A percentile compares a stretch with the other conserved stretches of the same genome.
These are phyloP conservation scores for Cladosporium oxysporum DNA, from an alignment of 2,329 filamentous ascomycete species.

Conservation along the genomic window DNA sequence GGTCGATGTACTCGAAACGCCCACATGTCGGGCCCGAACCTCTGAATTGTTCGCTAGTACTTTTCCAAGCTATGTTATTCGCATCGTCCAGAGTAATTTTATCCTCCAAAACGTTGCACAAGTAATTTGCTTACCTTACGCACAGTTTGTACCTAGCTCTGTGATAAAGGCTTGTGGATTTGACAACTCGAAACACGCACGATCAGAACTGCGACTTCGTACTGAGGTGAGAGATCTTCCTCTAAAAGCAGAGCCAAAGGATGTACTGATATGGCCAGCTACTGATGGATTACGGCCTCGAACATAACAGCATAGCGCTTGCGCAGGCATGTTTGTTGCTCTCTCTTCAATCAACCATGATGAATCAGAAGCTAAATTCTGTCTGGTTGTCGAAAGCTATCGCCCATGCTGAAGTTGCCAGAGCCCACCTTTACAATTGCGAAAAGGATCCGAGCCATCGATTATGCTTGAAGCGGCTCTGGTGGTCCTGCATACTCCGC, in stretches of 20 bases:
- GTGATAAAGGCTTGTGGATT: background rate
- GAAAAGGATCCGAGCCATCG: background rate
- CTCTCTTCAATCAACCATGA: background rate
- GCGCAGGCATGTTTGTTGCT: background rate
- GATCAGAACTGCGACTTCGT: background rate
- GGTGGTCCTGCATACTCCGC: constrained; percentile 3
- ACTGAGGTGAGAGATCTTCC: background rate
- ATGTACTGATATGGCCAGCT: background rate
- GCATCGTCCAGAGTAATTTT: background rate
- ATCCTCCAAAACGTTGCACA: no score
- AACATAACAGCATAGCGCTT: background rate
- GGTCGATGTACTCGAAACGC: background rate
- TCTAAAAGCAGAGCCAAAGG: background rate
- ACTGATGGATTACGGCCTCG: background rate
- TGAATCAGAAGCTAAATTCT: background rate
- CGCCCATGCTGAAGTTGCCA: background rate
- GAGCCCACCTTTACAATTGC: background rate
- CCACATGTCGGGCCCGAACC: background rate
- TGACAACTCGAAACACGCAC: background rate
- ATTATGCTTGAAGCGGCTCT: background rate
- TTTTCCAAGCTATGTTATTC: background rate
- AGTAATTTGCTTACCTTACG: background rate
- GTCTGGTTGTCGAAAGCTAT: constrained; percentile 4
- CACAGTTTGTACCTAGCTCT: background rate
- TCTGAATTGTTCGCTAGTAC: background rate